Evolutionary conservation across 2,329 filamentous ascomycete genomes (phyloP).

Genomic region (Arthrobotrys megalospora): DNA sequence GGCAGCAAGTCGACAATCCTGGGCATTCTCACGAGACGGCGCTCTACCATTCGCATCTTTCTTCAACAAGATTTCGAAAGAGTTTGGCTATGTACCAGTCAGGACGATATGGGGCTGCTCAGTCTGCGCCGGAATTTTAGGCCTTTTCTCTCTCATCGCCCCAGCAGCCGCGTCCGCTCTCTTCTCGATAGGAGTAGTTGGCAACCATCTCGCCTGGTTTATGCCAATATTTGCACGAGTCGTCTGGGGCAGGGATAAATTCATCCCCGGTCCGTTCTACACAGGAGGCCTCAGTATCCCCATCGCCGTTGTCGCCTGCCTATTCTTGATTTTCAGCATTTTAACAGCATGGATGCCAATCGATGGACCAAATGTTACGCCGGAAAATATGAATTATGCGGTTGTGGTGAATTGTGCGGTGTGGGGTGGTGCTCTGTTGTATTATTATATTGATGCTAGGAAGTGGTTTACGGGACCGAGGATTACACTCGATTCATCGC

Average conservation of each 20-base stretch:
- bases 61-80: slow-evolving; percentile 73
- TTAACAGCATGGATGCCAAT: slow-evolving; percentile 74
- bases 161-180: slow-evolving; percentile 74
- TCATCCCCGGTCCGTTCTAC: slow-evolving; percentile 75
- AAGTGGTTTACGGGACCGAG: slow-evolving; percentile 76
- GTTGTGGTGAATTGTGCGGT: slow-evolving; percentile 75
- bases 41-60: slow-evolving; percentile 75
- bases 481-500: slow-evolving; percentile 70
- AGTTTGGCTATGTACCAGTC: slow-evolving; percentile 74
- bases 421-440: slow-evolving; percentile 73
- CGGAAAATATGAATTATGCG: slow-evolving; percentile 75
- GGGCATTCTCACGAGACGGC: slow-evolving; percentile 76
- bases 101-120: slow-evolving; percentile 73
- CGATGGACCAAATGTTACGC: slow-evolving; percentile 71
- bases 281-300: slow-evolving; percentile 72
- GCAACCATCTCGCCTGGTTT: slow-evolving; percentile 75
- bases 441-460: slow-evolving; percentile 73
- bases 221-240: slow-evolving; percentile 74
- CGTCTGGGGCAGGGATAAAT: slow-evolving; percentile 74
- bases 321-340: slow-evolving; percentile 73
- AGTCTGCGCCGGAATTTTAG: slow-evolving; percentile 71
- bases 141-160: slow-evolving; percentile 74
- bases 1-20: slow-evolving; percentile 74
- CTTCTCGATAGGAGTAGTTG: slow-evolving; percentile 75
- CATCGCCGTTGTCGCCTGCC: slow-evolving; percentile 72